Base-by-base conservation (phyloP, 2,329 filamentous ascomycete genomes). In the Colletotrichum tabaci region DNA sequence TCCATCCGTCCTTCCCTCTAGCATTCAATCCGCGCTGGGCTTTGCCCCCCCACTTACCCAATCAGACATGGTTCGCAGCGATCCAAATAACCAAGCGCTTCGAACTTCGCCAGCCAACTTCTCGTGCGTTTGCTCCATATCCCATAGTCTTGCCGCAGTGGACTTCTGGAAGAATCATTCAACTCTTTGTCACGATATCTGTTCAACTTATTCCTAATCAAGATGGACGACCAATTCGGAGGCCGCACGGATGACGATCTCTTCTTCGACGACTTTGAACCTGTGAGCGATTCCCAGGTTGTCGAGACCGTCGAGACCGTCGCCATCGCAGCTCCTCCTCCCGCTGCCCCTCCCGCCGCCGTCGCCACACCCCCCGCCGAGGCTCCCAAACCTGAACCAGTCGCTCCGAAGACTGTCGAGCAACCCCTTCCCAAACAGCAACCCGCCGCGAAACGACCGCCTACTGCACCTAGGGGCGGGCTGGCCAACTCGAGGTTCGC, bases 251-350 rank as follows among this genome's bases (percentile, higher is more conserved):
- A 91, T 76, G 89, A 91, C 75, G 89, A 90, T 77, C 84, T 91
- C 71, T 91, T 91, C 77, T 86, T 87, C 72, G 89, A 91, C 74
- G 89, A 91, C 76, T 89, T 90, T 70, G 89, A 90, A 78, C 88
- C 88, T 9, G 67, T 73, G 47, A 55, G 40, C 46, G 21, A 71
- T 7, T 35, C 67, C 10, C 66, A 71, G 47, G 44, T 58, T 13
- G 40, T 71, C 44, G 42, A 66, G 35, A 58, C 60, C 16, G 66
- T 55, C 57, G 52, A 71, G 18, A 58, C 44, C 13, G 56, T 69
- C 26, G 52, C 44, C 13, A 50, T 69, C 26, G 67, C 58, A 6
- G 58, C 66, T 16, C 46, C 57, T 35, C 12, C 67, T 13, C 57
- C 63, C 18, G 67, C 71, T 40, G 50, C 71, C 21, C 67, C 71